phyloP scores from a whole-genome alignment of 805 yeast genomes.

The Ogataea allantospora region DNA sequence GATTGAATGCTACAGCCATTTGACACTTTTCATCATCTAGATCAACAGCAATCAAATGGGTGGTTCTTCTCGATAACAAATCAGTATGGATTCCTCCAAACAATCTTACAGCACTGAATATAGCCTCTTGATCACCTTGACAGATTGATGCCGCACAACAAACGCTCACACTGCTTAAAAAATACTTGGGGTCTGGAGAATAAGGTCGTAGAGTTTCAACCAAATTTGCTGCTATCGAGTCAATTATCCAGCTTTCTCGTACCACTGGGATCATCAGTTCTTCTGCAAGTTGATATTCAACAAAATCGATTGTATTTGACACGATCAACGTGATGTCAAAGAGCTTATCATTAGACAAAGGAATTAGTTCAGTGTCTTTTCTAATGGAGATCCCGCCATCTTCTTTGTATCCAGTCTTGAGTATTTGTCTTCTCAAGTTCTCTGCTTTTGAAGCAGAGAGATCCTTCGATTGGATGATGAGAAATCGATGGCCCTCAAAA shows the following conservation, averaged over 20 bases:
- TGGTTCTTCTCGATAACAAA: constrained; percentile 63
- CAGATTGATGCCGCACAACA: constrained; percentile 52
- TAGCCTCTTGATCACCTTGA: constrained; percentile 59
- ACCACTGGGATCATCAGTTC: constrained; percentile 65
- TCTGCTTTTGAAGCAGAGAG: constrained; percentile 15
- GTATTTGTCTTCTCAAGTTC: constrained; percentile 15
- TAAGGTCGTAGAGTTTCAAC: constrained; percentile 54
- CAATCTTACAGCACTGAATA: constrained; percentile 64
- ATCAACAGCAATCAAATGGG: constrained; percentile 69
- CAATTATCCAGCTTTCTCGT: constrained; percentile 57
- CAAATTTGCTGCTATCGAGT: constrained; percentile 41
- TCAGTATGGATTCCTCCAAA: constrained; percentile 77
- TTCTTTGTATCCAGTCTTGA: constrained; percentile 19
- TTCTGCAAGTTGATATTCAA: constrained; percentile 46
- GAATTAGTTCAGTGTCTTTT: constrained; percentile 15
- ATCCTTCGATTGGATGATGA: constrained; percentile 18
- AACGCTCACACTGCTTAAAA: constrained; percentile 60
- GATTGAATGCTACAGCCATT: constrained; percentile 28
- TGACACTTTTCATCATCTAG: constrained; percentile 49
- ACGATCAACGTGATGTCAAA: constrained; percentile 46
- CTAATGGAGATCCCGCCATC: constrained; percentile 14
- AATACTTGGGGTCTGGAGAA: constrained; percentile 68
- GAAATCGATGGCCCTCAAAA: constrained; percentile 19
- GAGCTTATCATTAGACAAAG: constrained; percentile 16
- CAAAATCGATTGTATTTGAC: constrained; percentile 50